Evolutionary conservation across 257 asterid species (phyloP), one percentile per base, ranked within the genome.

Genomic region (Solanum pimpinellifolium): DNA sequence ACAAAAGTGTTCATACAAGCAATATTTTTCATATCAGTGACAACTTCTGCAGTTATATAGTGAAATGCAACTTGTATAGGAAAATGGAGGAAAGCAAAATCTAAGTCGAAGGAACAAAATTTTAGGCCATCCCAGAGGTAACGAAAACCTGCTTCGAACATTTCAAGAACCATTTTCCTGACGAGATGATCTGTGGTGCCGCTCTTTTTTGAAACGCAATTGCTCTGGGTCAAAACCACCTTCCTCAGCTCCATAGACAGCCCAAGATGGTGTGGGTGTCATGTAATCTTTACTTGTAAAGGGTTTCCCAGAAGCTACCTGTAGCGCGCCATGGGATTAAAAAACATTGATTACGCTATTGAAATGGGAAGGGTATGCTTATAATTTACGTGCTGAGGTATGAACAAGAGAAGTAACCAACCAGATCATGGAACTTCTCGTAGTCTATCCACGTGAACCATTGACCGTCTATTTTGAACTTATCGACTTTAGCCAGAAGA

Each of bases 371-470:
- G 27, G 25, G 21, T 25, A 25, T 78, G 27, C 82, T 86, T 20
- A 87, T 42, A 73, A 49, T 21, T 25, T 35, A n/a, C 39, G 42
- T 47, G 90, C 21, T 65, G 8, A 52, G 21, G 78, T 11, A 31
- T 29, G 23, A 31, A 59, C 69, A 73, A 14, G 44, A 59, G 83
- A 18, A 21, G 59, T 84, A 81, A 91, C 96, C 41, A 13, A 97
- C 99, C 98, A 97, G 94, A 90, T 96, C 90, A 37, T 97, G 99
- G 93, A 97, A 97, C 90, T 97, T 97, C 62, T 97, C 99, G 14
- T 97, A 97, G 91, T 97, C 99, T 69, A 97, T 97, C 99, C 99
- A 97, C 31, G 99, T 97, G 91, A 89, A 83, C 99, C 99, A 97
- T 90, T 95, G 93, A 37, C 96, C 98, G 27, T 95, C 39, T 41